A percentile compares a stretch with the other conserved stretches of the same genome.
These are phyloP conservation scores for Candida insectorum DNA, from an alignment of 805 yeast genomes.

Conservation along the genomic window DNA sequence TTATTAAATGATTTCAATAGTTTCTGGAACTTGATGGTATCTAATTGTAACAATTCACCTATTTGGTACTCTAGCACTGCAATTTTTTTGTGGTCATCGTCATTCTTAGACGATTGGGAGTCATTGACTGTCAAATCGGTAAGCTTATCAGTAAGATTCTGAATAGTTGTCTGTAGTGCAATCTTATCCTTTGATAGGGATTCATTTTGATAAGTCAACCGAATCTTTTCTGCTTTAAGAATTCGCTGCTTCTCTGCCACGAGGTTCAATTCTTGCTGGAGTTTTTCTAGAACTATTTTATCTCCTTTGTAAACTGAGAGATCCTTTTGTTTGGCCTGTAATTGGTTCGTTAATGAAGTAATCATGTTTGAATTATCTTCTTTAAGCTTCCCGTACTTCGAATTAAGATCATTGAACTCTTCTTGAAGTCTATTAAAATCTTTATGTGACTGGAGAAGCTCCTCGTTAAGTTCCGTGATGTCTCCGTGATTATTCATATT, in stretches of 20 bases:
- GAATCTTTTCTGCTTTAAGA: conserved; percentile 42
- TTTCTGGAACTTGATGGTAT: conserved; percentile 46
- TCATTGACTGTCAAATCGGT: conserved; percentile 16
- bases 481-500: conserved; percentile 8
- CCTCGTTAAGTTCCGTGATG: conserved; percentile 10
- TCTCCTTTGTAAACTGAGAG: conserved; percentile 10
- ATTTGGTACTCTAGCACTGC: conserved; percentile 39
- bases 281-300: conserved; percentile 19
- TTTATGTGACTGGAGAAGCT: conserved; percentile 17
- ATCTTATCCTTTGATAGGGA: conserved; percentile 35
- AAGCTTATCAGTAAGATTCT: conserved; percentile 37
- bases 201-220: conserved; percentile 40
- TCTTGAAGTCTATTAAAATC: conserved; percentile 16
- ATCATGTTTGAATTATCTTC: conserved; percentile 21
- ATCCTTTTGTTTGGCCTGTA: conserved; percentile 18
- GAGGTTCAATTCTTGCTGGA: conserved; percentile 34
- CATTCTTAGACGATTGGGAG: conserved; percentile 9
- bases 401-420: conserved; percentile 13
- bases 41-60: conserved; percentile 37
- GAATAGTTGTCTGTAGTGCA: conserved; percentile 31
- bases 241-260: conserved; percentile 44
- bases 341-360: conserved; percentile 19
- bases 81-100: conserved; percentile 11
- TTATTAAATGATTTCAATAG: conserved; percentile 49
- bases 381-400: conserved; percentile 16